These are phyloP conservation scores for Brassica balearica DNA, from an alignment of 441 rosid species.

Conservation along the genomic window DNA sequence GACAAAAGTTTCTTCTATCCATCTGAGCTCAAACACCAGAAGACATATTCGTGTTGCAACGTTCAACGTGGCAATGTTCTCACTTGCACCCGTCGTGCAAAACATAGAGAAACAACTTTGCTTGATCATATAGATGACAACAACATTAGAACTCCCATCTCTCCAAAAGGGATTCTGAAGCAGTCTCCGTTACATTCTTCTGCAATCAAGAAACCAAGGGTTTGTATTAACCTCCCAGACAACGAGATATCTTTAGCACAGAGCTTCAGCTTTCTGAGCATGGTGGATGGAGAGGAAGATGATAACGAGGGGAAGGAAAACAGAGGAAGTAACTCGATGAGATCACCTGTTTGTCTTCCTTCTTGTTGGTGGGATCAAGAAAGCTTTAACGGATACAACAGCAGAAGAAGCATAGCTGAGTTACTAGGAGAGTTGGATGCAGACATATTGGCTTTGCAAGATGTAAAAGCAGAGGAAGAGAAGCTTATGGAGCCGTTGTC, in stretches of 20 bases:
- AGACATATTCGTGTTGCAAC: conserved; percentile 80
- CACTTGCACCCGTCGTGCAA: conserved; percentile 83
- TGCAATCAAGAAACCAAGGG: conserved; percentile 59
- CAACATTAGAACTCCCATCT: conserved; percentile 33
- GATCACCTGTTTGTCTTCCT: conserved; percentile 88
- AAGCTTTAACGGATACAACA: conserved; percentile 45
- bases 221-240: conserved; percentile 88
- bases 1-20: conserved; percentile 37
- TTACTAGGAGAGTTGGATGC: conserved; percentile 82
- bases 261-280: conserved; percentile 53
- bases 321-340: conserved; percentile 63
- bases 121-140: conserved; percentile 33
- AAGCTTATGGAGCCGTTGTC: conserved; percentile 86
- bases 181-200: conserved; percentile 72
- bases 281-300: conserved; percentile 50
- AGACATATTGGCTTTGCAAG: conserved; percentile 84
- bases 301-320: conserved; percentile 48
- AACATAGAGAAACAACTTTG: conserved; percentile 46
- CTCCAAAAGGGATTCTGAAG: conserved; percentile 85
- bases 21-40: conserved; percentile 40
- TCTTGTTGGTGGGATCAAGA: conserved; percentile 58
- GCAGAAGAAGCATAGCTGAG: conserved; percentile 74
- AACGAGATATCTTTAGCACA: conserved; percentile 86
- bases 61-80: conserved; percentile 96
- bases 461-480: conserved; percentile 92